phyloP scores from a whole-genome alignment of 768 basidiomycete species.

The Suillus spraguei region DNA sequence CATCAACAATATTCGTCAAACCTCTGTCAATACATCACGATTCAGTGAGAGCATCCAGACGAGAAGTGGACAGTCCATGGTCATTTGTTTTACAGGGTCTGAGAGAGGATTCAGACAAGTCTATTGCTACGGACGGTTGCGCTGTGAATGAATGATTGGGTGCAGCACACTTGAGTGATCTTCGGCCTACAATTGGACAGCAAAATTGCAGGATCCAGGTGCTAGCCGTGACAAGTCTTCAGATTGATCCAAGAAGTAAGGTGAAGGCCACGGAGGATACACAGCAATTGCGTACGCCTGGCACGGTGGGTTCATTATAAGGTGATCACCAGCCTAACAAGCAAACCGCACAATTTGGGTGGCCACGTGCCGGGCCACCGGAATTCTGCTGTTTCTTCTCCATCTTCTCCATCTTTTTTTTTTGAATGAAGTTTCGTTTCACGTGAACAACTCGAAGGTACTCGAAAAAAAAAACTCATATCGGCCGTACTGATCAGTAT shows the following conservation, averaged over 20 bases:
- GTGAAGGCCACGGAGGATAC: conserved; percentile 8
- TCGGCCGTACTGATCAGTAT: conserved; percentile 5
- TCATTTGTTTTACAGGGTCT: conserved; percentile 8
- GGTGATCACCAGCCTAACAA: conserved; percentile 22
- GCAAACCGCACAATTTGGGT: conserved; percentile 30
- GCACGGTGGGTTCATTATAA: conserved; percentile 28
- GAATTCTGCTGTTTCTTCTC: conserved; percentile 12
- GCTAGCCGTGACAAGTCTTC: conserved; percentile 7
- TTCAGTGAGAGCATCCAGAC: conserved; percentile 84
- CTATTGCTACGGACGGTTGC: neutral
- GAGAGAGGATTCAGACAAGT: neutral
- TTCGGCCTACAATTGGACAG: conserved; percentile 5
- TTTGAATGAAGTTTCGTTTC: conserved; percentile 9
- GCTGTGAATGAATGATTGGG: neutral
- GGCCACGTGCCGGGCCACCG: conserved; percentile 28
- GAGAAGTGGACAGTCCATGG: conserved; percentile 65
- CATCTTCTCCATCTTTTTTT: neutral
- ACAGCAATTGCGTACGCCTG: conserved; percentile 11
- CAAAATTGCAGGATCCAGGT: conserved; percentile 8
- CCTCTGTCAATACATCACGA: conserved; percentile 69
- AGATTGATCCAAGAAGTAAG: conserved; percentile 7
- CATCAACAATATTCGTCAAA: conserved; percentile 24
- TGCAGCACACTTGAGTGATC: conserved; percentile 11
- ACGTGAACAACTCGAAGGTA: conserved; percentile 6
- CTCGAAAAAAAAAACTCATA: conserved; percentile 5